These are phyloP conservation scores for Termitomyces sp. DNA, from an alignment of 768 basidiomycete genomes.

Conservation along the genomic window DNA sequence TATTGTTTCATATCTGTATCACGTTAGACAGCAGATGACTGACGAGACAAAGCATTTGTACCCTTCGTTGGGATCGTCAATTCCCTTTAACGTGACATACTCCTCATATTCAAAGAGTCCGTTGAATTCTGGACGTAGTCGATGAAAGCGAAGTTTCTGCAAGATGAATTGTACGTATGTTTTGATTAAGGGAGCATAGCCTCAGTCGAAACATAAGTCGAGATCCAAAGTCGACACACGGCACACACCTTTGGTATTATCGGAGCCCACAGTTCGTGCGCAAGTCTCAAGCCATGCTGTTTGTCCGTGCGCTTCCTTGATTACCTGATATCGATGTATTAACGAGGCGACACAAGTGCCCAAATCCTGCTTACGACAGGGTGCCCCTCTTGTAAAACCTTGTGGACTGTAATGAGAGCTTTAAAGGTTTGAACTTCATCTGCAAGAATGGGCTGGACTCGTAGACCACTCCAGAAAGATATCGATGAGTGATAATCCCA, in stretches of 20 bases:
- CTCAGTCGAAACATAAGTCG: slow-evolving; percentile 31
- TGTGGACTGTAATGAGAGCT: slow-evolving; percentile 94
- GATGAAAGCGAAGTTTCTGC: slow-evolving; percentile 94
- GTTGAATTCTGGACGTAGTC: slow-evolving; percentile 94
- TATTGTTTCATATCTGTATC: slow-evolving; percentile 89
- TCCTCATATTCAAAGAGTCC: slow-evolving; percentile 99
- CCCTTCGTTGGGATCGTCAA: slow-evolving; percentile 99
- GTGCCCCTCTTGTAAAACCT: slow-evolving; percentile 96
- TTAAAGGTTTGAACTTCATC: slow-evolving; percentile 99
- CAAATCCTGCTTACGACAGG: slow-evolving; percentile 58
- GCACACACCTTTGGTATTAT: slow-evolving; percentile 68
- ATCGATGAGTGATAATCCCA: slow-evolving; percentile 99
- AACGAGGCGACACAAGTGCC: not conserved
- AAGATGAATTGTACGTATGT: slow-evolving; percentile 96
- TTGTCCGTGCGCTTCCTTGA: slow-evolving; percentile 96
- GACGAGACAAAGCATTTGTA: slow-evolving; percentile 30
- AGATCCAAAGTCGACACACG: not conserved
- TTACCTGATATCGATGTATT: slow-evolving; percentile 49
- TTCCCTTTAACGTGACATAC: slow-evolving; percentile 94
- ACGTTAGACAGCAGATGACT: slow-evolving; percentile 9
- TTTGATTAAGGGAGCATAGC: slow-evolving; percentile 88
- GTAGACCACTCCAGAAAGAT: slow-evolving; percentile 95
- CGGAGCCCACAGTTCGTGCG: slow-evolving; percentile 75
- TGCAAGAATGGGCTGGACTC: slow-evolving; percentile 93
- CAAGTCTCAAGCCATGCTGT: slow-evolving; percentile 99